Evolutionary conservation across 257 asterid genomes (phyloP), one percentile per base, ranked within the genome.

Genomic region (Nicotiana paniculata): DNA sequence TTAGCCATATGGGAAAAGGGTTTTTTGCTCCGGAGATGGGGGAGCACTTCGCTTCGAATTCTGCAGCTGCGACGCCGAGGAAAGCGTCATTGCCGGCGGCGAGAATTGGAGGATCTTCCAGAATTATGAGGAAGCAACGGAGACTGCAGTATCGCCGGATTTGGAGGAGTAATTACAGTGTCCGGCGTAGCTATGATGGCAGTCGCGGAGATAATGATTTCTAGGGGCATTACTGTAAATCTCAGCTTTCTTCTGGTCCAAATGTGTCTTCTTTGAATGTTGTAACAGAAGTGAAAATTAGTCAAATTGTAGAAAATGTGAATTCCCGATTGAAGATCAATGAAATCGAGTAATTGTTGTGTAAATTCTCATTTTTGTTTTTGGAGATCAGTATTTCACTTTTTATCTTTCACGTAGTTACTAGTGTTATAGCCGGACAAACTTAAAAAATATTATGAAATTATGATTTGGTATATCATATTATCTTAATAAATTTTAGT

Each of bases 1-100:
- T 51, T 0, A 79, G 64, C 1, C 83, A 43, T 3, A 77, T 81
- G 65, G 86, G 84, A 3, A 54, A 84, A 57, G 90, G 61, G 0
- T 77, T 74, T 24, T 17, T 6, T 69, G 5, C 64, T 6, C 30
- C 87, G 15, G 33, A 1, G 55, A 79, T 74, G 16, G 57, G 21
- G 28, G 67, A 43, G 16, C 2, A 10, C 10, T 15, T 33, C n/a
- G 33, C 21, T 37, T 59, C n/a, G 67, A 5, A 61, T 16, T 39
- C 12, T 18, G 32, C 67, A 7, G 32, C 24, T 13, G 16, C 83
- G 63, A 17, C 77, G 13, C 39, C 37, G 4, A 15, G 3, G 77
- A 33, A 35, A 43, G 43, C 55, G 2, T 13, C 6, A 2, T 13
- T 26, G 32, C 28, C 26, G 68, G 68, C 21, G 48, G 46, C 6